phyloP scores from a whole-genome alignment of 2,329 filamentous ascomycete species.

The Knufia petricola region DNA sequence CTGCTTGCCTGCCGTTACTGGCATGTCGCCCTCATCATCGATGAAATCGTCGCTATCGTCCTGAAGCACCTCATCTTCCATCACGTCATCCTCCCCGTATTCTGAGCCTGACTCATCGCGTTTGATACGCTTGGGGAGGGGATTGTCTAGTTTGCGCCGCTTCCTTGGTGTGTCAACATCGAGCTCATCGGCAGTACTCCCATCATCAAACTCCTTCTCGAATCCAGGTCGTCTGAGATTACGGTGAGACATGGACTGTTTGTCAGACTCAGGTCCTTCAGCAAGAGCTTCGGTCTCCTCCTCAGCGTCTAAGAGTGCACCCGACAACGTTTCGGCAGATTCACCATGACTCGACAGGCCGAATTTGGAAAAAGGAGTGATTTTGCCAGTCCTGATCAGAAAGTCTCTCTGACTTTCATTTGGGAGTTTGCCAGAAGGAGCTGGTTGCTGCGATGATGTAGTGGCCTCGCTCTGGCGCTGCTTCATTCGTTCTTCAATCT shows the following conservation, averaged over 20 bases:
- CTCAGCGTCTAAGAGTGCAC: conserved; percentile 73
- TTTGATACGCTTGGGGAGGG: conserved; percentile 23
- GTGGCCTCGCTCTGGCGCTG: conserved; percentile 55
- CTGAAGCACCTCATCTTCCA: conserved; percentile 17
- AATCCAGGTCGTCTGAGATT: conserved; percentile 66
- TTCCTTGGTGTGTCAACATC: conserved; percentile 25
- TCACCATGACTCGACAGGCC: conserved; percentile 49
- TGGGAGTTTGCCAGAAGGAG: conserved; percentile 48
- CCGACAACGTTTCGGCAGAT: conserved; percentile 60
- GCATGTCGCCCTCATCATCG: conserved; percentile 20
- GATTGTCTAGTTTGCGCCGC: conserved; percentile 27
- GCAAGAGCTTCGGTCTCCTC: conserved; percentile 50
- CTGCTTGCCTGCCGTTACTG: conserved; percentile 15
- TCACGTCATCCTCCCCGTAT: conserved; percentile 20
- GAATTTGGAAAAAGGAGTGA: conserved; percentile 85
- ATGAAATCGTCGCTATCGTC: conserved; percentile 27
- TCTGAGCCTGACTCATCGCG: conserved; percentile 30
- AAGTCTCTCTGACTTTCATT: conserved; percentile 82
- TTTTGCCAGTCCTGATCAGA: conserved; percentile 90
- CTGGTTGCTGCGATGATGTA: conserved; percentile 34
- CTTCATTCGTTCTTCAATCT: conserved; percentile 73
- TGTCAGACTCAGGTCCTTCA: conserved; percentile 28
- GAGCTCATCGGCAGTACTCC: conserved; percentile 17
- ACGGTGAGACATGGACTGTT: conserved; percentile 53
- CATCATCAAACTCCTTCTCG: conserved; percentile 38